These are phyloP conservation scores for Xerocomus potaroensis DNA, from an alignment of 768 basidiomycete species.

Conservation along the genomic window DNA sequence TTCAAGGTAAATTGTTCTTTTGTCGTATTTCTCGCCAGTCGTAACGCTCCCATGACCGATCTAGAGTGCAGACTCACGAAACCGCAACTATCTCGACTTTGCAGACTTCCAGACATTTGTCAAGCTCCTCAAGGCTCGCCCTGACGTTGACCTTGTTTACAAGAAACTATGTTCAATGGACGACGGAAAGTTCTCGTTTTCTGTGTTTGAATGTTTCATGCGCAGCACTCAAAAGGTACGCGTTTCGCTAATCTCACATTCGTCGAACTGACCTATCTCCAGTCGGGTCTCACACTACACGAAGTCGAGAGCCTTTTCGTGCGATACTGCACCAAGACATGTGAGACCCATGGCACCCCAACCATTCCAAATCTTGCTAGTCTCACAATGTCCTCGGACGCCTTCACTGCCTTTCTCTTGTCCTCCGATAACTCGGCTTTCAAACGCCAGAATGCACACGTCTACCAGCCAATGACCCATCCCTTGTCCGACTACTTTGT, in stretches of 20 bases:
- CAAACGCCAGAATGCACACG: constrained; percentile 45
- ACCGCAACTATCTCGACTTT: constrained; percentile 66
- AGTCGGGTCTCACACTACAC: constrained; percentile 34
- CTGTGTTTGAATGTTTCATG: constrained; percentile 49
- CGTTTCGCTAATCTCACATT: neutral
- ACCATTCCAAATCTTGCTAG: constrained; percentile 1
- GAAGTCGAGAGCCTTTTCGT: constrained; percentile 36
- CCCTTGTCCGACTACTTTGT: constrained; percentile 87
- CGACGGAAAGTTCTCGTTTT: constrained; percentile 35
- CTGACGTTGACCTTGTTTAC: constrained; percentile 73
- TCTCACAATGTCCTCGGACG: constrained; percentile 46
- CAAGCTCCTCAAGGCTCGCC: constrained; percentile 75
- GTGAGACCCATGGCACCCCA: neutral
- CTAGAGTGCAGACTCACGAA: constrained; percentile 60
- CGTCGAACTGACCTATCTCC: constrained; percentile 10
- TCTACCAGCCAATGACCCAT: constrained; percentile 82
- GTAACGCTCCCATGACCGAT: neutral
- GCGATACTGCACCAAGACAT: constrained; percentile 28
- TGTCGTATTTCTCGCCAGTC: neutral
- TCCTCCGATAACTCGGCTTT: constrained; percentile 72
- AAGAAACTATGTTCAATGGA: constrained; percentile 32
- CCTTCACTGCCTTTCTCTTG: constrained; percentile 74
- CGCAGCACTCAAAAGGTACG: constrained; percentile 46
- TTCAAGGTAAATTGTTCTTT: constrained; percentile 46
- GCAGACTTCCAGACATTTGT: constrained; percentile 78